Conservation (phyloP, 176 grass and related monocot species). For the Hordeum marinum region DNA sequence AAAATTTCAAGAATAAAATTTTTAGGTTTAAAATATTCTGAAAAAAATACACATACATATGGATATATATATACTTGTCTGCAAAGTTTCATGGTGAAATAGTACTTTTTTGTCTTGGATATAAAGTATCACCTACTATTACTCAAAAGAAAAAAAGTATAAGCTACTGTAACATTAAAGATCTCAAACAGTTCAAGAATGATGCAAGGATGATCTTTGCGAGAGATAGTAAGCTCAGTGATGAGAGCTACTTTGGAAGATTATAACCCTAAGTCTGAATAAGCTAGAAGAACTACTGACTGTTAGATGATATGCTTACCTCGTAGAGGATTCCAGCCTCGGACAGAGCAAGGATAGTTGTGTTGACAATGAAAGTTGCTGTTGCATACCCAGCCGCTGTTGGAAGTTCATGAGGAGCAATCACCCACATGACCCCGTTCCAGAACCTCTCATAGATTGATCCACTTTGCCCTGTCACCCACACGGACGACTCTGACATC, state of each 20-base stretch:
- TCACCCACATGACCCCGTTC: conserved; percentile 92
- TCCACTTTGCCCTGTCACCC: conserved; percentile 95
- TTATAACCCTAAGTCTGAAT: conserved; percentile 13
- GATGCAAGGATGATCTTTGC: not conserved
- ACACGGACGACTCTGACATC: conserved; percentile 95
- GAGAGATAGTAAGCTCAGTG: not conserved
- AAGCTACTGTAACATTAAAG: not conserved
- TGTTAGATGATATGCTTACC: conserved; percentile 41
- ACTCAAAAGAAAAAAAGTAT: not conserved
- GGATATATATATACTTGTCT: no score
- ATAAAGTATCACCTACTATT: no score
- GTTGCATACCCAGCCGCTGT: conserved; percentile 50
- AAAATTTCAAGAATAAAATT: no score
- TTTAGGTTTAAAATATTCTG: no score
- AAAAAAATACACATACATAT: no score
- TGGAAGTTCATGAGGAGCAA: conserved; percentile 91
- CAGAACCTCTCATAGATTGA: conserved; percentile 95
- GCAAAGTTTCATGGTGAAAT: no score
- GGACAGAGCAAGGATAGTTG: conserved; percentile 94
- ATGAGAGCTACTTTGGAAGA: not conserved
- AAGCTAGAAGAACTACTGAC: not conserved
- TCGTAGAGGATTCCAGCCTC: conserved; percentile 80
- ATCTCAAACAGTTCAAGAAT: conserved; percentile 7
- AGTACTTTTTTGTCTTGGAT: no score
- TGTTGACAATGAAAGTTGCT: conserved; percentile 84